A percentile compares a stretch with the other conserved stretches of the same genome.
phyloP scores from a whole-genome alignment of 495 filamentous ascomycete species.

The Aspergillus nanangensis region DNA sequence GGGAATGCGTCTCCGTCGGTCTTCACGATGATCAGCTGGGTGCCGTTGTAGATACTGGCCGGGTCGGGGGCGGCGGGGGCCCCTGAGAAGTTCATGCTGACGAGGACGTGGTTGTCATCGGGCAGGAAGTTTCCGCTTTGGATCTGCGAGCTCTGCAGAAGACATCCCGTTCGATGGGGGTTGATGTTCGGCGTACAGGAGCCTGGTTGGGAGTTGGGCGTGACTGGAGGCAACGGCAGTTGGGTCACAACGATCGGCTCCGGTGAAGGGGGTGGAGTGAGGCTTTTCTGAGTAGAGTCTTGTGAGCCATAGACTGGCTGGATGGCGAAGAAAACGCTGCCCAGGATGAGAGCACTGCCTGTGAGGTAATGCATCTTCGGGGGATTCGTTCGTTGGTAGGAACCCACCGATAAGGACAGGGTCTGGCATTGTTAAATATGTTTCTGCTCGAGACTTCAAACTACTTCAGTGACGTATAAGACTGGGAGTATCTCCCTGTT shows the following conservation, averaged over 20 bases:
- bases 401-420: too few species aligned
- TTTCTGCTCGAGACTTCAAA: too few species aligned
- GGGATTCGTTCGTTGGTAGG: too few species aligned
- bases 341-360: too few species aligned
- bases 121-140: conserved; percentile 18
- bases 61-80: conserved; percentile 14
- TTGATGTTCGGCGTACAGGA: conserved; percentile 13
- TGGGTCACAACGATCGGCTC: conserved; percentile 15
- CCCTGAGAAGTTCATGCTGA: conserved; percentile 18
- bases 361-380: too few species aligned
- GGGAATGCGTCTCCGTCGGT: conserved; percentile 11
- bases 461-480: too few species aligned
- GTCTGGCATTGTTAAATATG: too few species aligned
- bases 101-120: conserved; percentile 15
- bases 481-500: too few species aligned
- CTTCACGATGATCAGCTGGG: conserved; percentile 16
- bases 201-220: conserved; percentile 5
- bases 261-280: conserved; percentile 3
- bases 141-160: conserved; percentile 8
- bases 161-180: conserved; percentile 14
- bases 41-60: conserved; percentile 17
- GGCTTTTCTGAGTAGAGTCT: background rate
- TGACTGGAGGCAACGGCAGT: conserved; percentile 19
- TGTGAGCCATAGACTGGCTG: background rate
- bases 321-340: background rate